Conservation (phyloP, 192 early-diverging fungal genomes). For the Haplosporangium gracile region DNA sequence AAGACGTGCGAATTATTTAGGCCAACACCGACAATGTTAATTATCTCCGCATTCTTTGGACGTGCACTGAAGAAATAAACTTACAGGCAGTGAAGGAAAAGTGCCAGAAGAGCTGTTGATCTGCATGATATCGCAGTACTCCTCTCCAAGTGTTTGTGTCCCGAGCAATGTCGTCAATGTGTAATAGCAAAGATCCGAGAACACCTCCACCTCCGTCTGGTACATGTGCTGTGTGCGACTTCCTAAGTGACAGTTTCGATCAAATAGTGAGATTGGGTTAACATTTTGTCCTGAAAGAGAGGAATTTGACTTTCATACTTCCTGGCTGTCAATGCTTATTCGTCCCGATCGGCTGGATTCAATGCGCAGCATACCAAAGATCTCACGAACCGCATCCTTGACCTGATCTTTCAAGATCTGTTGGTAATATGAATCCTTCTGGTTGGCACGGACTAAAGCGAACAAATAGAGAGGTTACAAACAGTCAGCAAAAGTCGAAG, state of each 20-base stretch:
- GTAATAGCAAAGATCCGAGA: slow-evolving; percentile 79
- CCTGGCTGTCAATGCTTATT: background rate
- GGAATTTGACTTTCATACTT: background rate
- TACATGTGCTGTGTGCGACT: slow-evolving; percentile 71
- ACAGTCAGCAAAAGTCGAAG: background rate
- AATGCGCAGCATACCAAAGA: slow-evolving; percentile 63
- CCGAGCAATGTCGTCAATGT: slow-evolving; percentile 81
- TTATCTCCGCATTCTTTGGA: background rate
- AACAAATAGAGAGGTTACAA: background rate
- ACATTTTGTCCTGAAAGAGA: background rate
- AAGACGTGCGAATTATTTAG: background rate
- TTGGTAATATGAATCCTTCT: slow-evolving; percentile 92
- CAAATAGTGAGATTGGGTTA: background rate
- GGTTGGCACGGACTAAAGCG: slow-evolving; percentile 82
- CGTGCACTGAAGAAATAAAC: background rate
- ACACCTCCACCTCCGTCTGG: slow-evolving; percentile 71
- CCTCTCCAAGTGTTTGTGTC: slow-evolving; percentile 93
- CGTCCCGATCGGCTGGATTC: background rate
- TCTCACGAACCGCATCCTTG: slow-evolving; percentile 70
- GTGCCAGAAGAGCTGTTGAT: slow-evolving; percentile 59
- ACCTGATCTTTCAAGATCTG: slow-evolving; percentile 74
- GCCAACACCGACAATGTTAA: too few relatives aligned
- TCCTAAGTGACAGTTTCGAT: slow-evolving; percentile 50
- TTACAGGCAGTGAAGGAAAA: slow-evolving; percentile 67
- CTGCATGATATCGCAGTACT: slow-evolving; percentile 94